Conservation (phyloP, 768 basidiomycete species). For the Daedaleopsis sinensis region DNA sequence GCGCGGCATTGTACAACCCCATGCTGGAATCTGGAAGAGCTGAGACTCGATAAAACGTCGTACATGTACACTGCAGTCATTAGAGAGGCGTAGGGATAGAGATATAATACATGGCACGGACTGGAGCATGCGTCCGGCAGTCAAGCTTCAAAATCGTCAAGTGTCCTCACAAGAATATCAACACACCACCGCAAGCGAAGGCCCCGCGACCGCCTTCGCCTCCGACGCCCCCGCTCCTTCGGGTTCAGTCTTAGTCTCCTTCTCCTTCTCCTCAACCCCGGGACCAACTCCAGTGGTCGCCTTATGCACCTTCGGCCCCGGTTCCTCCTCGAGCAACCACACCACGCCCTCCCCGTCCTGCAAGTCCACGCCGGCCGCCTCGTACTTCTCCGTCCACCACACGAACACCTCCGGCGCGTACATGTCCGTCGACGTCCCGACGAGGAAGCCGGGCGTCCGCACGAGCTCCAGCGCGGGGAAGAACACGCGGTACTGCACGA, state of each 20-base stretch:
- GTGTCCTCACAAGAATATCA: background rate
- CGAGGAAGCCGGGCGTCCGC: constrained; percentile 50
- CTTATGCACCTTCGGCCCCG: background rate
- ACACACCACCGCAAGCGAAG: background rate
- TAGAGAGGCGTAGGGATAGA: background rate
- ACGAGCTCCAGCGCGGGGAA: constrained; percentile 51
- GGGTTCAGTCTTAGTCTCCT: background rate
- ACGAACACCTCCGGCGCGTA: constrained; percentile 53
- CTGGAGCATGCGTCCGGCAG: background rate
- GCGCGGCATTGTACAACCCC: background rate
- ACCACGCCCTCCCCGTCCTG: constrained; percentile 58
- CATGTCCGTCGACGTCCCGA: constrained; percentile 46
- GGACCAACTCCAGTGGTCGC: background rate
- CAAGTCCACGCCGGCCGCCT: constrained; percentile 51
- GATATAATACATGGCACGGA: background rate
- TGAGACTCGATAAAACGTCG: too few relatives aligned
- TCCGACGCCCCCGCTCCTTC: background rate
- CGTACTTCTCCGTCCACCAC: constrained; percentile 56
- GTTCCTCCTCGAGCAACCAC: constrained; percentile 38
- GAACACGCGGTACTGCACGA: constrained; percentile 37
- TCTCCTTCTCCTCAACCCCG: background rate
- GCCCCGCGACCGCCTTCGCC: too few relatives aligned
- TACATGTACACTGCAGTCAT: background rate
- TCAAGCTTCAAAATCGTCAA: background rate
- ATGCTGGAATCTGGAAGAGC: too few relatives aligned